These are phyloP conservation scores for Albatrellus ellisii DNA, from an alignment of 768 basidiomycete species.

Conservation along the genomic window DNA sequence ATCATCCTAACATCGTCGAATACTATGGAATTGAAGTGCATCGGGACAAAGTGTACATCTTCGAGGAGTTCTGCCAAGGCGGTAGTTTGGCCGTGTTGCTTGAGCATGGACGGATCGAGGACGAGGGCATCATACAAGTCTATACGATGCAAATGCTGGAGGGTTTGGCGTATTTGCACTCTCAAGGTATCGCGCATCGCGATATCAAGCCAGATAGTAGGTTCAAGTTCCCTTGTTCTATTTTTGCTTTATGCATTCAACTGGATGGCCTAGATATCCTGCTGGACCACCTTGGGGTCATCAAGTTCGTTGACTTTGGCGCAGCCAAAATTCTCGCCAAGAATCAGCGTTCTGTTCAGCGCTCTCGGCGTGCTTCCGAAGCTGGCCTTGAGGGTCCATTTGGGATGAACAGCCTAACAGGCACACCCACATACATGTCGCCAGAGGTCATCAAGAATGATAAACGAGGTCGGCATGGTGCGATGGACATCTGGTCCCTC, in stretches of 20 bases:
- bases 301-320: conserved; percentile 96
- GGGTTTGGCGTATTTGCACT: conserved; percentile 88
- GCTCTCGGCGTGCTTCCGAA: conserved; percentile 47
- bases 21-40: conserved; percentile 99
- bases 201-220: conserved; percentile 98
- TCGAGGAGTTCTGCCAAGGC: conserved; percentile 96
- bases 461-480: conserved; percentile 73
- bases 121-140: conserved; percentile 89
- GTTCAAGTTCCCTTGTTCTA: conserved; percentile 21
- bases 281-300: conserved; percentile 77
- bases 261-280: conserved; percentile 98
- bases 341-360: conserved; percentile 70
- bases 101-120: conserved; percentile 91
- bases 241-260: too few relatives aligned
- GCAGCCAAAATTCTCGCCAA: conserved; percentile 93
- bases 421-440: conserved; percentile 99
- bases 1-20: conserved; percentile 95
- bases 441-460: conserved; percentile 98
- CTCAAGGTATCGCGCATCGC: conserved; percentile 84
- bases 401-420: conserved; percentile 66
- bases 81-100: conserved; percentile 82
- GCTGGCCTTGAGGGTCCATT: conserved; percentile 18
- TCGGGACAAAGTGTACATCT: conserved; percentile 97
- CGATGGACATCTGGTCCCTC: conserved; percentile 97
- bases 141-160: conserved; percentile 97